Evolutionary conservation across 257 asterid genomes (phyloP), one percentile per base, ranked within the genome.

Genomic region (Jacaranda copaia): DNA sequence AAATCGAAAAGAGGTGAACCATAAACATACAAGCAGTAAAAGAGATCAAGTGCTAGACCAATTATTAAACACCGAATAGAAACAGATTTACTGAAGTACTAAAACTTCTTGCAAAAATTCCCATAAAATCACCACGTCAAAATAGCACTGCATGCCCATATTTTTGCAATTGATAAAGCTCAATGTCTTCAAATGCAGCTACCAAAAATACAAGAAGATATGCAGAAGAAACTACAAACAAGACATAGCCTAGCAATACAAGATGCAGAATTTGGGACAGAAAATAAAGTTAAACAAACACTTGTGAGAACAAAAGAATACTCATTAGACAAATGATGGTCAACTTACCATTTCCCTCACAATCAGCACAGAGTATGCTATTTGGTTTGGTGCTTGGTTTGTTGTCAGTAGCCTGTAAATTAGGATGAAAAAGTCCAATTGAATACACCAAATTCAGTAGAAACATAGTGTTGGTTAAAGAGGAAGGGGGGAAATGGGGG

Each of bases 281-380:
- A 32, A 72, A 20, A 46, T 45, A 19, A 61, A 16, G 36, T 40
- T 10, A 68, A 43, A 19, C 3, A 19, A 19, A 58, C 59, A 72
- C 1, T 40, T 32, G 10, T 9, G n/a, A 13, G 38, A 53, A 59
- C 45, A 61, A 32, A 14, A 32, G 8, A 62, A 38, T 42, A 60
- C 36, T 42, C 70, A 57, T n/a, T 42, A 75, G 8, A 62, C 53
- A 35, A 25, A 38, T 8, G 36, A 48, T 53, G 52, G 15, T 66
- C 49, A 43, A 84, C 85, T 77, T 67, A 88, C 93, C 93, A 61
- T 87, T 64, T 52, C 93, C 91, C 55, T 88, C 89, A 71, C 93
- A 88, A 14, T 87, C 88, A 19, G 46, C 8, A 77, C 93, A 88
- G 57, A 88, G 69, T 58, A 88, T 35, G 89, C 88, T 88, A 53